phyloP scores from a whole-genome alignment of 306 rosid species.

The Quercus parvula region DNA sequence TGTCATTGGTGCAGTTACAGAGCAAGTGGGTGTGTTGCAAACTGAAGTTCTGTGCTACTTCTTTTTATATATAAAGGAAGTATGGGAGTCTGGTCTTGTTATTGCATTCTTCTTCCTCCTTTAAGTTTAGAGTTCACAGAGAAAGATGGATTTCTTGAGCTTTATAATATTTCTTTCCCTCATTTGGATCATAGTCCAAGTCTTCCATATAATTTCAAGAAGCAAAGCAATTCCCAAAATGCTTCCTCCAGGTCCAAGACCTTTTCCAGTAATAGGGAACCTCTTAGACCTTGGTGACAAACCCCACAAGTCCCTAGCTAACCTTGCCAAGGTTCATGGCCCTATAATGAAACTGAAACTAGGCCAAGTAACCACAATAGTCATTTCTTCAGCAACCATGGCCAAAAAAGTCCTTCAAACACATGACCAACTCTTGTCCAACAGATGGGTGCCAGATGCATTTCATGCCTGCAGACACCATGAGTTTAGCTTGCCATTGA shows the following conservation, averaged over 20 bases:
- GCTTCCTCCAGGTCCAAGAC: conserved; percentile 58
- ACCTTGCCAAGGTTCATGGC: conserved; percentile 34
- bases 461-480: conserved; percentile 24
- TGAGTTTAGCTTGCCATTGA: conserved; percentile 26
- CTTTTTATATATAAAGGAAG: too few species aligned
- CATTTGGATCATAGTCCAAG: conserved; percentile 11
- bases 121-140: too few species aligned
- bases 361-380: conserved; percentile 44
- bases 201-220: not conserved
- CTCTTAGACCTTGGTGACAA: conserved; percentile 44
- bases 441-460: conserved; percentile 32
- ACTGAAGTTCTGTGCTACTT: not conserved
- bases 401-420: conserved; percentile 43
- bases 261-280: conserved; percentile 45
- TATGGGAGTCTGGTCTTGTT: too few species aligned
- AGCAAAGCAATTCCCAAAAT: not conserved
- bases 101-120: too few species aligned
- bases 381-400: conserved; percentile 34
- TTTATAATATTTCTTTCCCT: not conserved
- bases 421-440: conserved; percentile 38
- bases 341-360: conserved; percentile 48
- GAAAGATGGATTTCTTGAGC: conserved; percentile 11
- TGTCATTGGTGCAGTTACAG: too few species aligned
- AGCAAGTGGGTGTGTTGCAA: not conserved
- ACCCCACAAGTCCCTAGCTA: conserved; percentile 44